phyloP scores from a whole-genome alignment of 345 rosid genomes.

The Bretschneidera sinensis region DNA sequence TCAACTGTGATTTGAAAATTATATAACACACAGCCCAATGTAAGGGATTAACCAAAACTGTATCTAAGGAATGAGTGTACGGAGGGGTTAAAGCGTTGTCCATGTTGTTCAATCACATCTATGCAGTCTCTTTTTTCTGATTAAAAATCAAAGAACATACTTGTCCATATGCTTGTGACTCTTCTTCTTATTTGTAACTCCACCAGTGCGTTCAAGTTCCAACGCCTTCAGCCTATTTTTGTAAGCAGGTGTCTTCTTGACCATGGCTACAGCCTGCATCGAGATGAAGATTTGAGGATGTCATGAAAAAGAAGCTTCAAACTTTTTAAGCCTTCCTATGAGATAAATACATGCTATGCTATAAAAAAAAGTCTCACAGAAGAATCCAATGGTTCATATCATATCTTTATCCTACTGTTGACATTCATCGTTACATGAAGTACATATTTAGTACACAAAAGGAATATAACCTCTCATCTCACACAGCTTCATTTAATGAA shows the following conservation, averaged over 20 bases:
- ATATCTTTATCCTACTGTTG: background rate
- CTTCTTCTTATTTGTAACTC: conserved; percentile 72
- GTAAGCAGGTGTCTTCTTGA: conserved; percentile 90
- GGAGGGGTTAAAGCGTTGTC: background rate
- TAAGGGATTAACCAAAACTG: too few species aligned
- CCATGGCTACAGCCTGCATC: conserved; percentile 78
- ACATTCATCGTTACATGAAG: too few species aligned
- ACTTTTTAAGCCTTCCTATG: background rate
- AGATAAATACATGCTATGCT: too few species aligned
- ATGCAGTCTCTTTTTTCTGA: background rate
- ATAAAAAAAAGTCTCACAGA: background rate
- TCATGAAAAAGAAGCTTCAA: background rate
- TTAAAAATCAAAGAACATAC: conserved; percentile 30
- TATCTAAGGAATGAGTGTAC: too few species aligned
- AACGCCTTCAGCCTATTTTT: conserved; percentile 81
- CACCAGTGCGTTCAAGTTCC: conserved; percentile 86
- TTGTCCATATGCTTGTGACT: conserved; percentile 67
- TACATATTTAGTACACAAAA: too few species aligned
- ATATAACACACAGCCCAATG: background rate
- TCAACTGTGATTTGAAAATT: background rate
- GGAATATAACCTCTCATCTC: background rate
- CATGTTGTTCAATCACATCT: background rate
- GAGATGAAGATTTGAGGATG: background rate
- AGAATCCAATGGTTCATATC: background rate
- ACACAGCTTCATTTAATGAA: background rate